phyloP scores from a whole-genome alignment of 441 rosid species.

The Erodium trifolium region DNA sequence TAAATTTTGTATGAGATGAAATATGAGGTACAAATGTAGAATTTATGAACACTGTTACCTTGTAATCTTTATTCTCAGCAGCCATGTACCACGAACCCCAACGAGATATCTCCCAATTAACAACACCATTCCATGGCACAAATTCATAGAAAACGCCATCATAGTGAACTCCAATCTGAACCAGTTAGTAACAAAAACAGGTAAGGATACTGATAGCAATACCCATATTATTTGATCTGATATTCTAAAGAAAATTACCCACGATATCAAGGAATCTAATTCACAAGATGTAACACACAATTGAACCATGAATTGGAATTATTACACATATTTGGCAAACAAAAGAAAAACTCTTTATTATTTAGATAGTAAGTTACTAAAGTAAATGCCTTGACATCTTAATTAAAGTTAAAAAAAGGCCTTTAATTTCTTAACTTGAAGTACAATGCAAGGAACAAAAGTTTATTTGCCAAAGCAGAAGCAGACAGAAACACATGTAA shows the following conservation, averaged over 20 bases:
- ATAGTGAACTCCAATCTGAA: conserved; percentile 87
- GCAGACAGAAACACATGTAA: background rate
- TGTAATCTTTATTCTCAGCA: conserved; percentile 64
- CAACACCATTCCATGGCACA: conserved; percentile 84
- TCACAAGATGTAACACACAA: background rate
- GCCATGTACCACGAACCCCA: conserved; percentile 86
- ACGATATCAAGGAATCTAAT: background rate
- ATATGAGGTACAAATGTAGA: conserved; percentile 1
- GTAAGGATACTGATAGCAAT: background rate
- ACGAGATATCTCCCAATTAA: conserved; percentile 63
- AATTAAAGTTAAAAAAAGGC: background rate
- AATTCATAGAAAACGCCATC: conserved; percentile 74
- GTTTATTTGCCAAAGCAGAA: background rate
- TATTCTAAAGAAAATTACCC: background rate
- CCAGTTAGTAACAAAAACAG: conserved; percentile 2
- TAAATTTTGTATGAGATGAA: no score
- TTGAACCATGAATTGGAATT: background rate
- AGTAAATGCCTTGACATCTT: background rate
- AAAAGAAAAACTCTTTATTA: background rate
- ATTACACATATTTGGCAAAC: background rate
- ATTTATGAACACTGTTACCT: conserved; percentile 32
- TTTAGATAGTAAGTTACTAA: background rate
- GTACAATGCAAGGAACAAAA: background rate
- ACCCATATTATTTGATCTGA: background rate
- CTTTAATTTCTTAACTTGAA: background rate